A percentile compares a stretch with the other conserved stretches of the same genome.
These are phyloP conservation scores for Naumovozyma castellii DNA, from an alignment of 805 yeast genomes.

Conservation along the genomic window DNA sequence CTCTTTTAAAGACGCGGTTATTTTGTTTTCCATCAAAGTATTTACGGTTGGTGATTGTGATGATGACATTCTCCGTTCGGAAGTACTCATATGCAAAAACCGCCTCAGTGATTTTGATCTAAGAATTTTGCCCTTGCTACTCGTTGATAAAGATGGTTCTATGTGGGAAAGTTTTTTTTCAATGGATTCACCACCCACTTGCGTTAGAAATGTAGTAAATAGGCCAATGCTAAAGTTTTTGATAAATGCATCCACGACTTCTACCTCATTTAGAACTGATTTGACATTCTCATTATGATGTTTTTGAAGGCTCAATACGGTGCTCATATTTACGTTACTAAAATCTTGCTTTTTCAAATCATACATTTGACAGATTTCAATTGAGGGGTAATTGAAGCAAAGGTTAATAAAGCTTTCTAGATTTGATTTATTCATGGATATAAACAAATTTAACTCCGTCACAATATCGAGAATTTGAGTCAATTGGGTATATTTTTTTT, in stretches of 20 bases:
- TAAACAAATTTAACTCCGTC: conserved; percentile 6
- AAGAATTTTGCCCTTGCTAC: conserved; percentile 1
- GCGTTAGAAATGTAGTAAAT: conserved; percentile 5
- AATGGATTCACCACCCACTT: neutral
- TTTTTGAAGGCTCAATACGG: neutral
- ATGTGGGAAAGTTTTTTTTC: conserved; percentile 5
- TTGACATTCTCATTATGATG: no score
- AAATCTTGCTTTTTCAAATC: conserved; percentile 22
- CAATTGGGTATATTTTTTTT: conserved; percentile 5
- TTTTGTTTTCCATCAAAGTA: no score
- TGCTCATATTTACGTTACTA: neutral
- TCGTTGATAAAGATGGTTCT: neutral
- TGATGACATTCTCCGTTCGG: no score
- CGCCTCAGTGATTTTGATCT: conserved; percentile 9
- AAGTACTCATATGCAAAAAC: conserved; percentile 6
- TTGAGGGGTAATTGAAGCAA: conserved; percentile 18
- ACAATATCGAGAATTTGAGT: conserved; percentile 7
- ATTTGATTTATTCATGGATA: conserved; percentile 9
- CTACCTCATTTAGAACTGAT: conserved; percentile 13
- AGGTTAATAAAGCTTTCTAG: conserved; percentile 15
- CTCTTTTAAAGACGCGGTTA: neutral
- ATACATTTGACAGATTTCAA: conserved; percentile 3
- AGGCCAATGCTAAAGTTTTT: conserved; percentile 7
- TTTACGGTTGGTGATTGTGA: no score
- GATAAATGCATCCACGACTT: conserved; percentile 3